Conservation (phyloP, 306 rosid species). For the Trifolium subterraneum region DNA sequence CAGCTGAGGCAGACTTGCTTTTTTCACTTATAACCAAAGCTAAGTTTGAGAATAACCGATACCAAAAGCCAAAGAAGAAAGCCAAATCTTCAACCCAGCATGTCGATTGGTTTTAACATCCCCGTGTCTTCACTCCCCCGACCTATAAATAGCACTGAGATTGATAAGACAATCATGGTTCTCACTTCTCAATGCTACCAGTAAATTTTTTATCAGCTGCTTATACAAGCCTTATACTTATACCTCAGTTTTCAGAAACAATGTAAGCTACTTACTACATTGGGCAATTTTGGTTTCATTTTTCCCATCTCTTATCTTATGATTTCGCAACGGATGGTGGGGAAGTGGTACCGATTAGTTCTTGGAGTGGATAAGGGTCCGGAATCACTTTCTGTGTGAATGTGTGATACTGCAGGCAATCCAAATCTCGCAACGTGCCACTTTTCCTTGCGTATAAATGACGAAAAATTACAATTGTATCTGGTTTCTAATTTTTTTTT, state of each 20-base stretch:
- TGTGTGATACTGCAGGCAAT: background rate
- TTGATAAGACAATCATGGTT: slow-evolving; percentile 5
- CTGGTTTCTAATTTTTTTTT: background rate
- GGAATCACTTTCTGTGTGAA: background rate
- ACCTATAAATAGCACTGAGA: slow-evolving; percentile 23
- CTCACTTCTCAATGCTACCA: slow-evolving; percentile 17
- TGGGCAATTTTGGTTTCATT: background rate
- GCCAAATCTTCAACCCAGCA: slow-evolving; percentile 69
- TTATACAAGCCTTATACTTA: background rate
- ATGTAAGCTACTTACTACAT: background rate
- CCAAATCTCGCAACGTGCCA: slow-evolving; percentile 11
- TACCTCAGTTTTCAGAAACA: slow-evolving; percentile 21
- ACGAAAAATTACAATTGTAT: background rate
- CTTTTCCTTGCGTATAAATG: background rate
- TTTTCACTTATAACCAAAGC: slow-evolving; percentile 84
- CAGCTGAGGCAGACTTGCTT: slow-evolving; percentile 80
- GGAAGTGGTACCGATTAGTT: background rate
- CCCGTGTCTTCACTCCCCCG: background rate
- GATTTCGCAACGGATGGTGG: background rate
- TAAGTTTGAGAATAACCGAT: slow-evolving; percentile 81
- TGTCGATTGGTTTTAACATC: slow-evolving; percentile 77
- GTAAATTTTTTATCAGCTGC: slow-evolving; percentile 7
- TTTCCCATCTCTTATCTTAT: background rate
- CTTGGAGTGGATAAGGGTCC: slow-evolving; percentile 10
- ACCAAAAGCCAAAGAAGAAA: slow-evolving; percentile 76